Evolutionary conservation across 2,329 filamentous ascomycete genomes (phyloP).

Genomic region (Zymoseptoria crescenta): DNA sequence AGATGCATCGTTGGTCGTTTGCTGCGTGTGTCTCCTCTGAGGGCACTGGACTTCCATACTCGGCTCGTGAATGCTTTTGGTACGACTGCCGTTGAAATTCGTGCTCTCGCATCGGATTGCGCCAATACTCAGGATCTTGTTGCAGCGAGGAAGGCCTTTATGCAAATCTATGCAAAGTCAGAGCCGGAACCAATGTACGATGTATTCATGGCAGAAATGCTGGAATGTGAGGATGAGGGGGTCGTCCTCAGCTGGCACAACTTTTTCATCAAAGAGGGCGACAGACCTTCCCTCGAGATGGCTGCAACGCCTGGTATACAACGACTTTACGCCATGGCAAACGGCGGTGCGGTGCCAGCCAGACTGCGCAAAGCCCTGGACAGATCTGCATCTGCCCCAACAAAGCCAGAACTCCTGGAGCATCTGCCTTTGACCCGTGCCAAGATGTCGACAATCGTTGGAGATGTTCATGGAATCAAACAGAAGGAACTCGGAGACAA

Average conservation of each 20-base stretch:
- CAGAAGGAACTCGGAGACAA: conserved; percentile 52
- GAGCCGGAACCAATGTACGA: conserved; percentile 37
- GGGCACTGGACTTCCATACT: conserved; percentile 27
- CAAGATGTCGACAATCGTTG: conserved; percentile 25
- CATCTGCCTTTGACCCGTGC: conserved; percentile 17
- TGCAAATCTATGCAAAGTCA: conserved; percentile 33
- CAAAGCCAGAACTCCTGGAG: background rate
- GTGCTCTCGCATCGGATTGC: conserved; percentile 18
- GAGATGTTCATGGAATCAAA: conserved; percentile 36
- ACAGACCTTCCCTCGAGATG: conserved; percentile 32
- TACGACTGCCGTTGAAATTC: conserved; percentile 24
- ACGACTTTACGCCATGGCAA: conserved; percentile 18
- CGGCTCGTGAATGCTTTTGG: conserved; percentile 29
- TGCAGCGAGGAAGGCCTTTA: conserved; percentile 17
- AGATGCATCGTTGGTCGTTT: conserved; percentile 36
- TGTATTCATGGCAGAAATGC: conserved; percentile 30
- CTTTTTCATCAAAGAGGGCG: conserved; percentile 30
- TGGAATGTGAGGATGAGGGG: conserved; percentile 18
- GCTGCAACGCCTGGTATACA: conserved; percentile 26
- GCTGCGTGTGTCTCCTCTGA: conserved; percentile 24
- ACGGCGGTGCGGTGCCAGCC: conserved; percentile 18
- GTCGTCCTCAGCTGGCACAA: conserved; percentile 35
- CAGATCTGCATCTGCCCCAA: background rate
- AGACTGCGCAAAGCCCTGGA: conserved; percentile 3
- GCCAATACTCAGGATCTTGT: conserved; percentile 3